These are phyloP conservation scores for Spirogloea muscicola DNA, from an alignment of 139 green algal genomes.

Conservation along the genomic window DNA sequence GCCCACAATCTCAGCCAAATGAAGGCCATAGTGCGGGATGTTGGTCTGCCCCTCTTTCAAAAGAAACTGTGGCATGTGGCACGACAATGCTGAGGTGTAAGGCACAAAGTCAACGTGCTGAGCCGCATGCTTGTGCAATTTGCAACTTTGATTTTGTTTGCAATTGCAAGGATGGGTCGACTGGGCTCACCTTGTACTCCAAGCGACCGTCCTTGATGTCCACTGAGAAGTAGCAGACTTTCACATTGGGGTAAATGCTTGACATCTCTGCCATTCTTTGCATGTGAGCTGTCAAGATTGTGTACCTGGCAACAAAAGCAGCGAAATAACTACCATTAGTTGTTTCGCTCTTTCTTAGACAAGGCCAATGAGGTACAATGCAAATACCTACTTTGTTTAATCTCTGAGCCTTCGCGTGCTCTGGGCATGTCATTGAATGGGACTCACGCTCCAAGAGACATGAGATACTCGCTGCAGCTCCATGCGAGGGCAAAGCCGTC, in stretches of 20 bases:
- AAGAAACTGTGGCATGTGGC: too few relatives aligned
- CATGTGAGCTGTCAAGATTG: constrained; percentile 45
- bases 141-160: too few relatives aligned
- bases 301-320: constrained; percentile 22
- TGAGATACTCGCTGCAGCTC: constrained; percentile 37
- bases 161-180: too few relatives aligned
- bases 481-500: constrained; percentile 60
- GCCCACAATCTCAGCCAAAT: constrained; percentile 11
- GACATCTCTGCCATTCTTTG: constrained; percentile 31
- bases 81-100: too few relatives aligned
- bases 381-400: not conserved
- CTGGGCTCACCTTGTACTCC: constrained; percentile 22
- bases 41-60: constrained; percentile 37
- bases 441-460: constrained; percentile 19
- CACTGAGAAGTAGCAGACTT: constrained; percentile 38
- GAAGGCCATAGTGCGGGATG: constrained; percentile 31
- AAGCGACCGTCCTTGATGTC: constrained; percentile 7
- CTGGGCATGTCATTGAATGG: not conserved
- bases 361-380: not conserved
- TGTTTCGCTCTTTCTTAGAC: not conserved
- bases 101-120: too few relatives aligned
- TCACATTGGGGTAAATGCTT: constrained; percentile 36
- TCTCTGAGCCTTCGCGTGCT: not conserved
- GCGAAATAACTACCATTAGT: not conserved
- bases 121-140: too few relatives aligned